Evolutionary conservation across 1,139 yeast genomes (phyloP).

Genomic region (Taphrina sp.): DNA sequence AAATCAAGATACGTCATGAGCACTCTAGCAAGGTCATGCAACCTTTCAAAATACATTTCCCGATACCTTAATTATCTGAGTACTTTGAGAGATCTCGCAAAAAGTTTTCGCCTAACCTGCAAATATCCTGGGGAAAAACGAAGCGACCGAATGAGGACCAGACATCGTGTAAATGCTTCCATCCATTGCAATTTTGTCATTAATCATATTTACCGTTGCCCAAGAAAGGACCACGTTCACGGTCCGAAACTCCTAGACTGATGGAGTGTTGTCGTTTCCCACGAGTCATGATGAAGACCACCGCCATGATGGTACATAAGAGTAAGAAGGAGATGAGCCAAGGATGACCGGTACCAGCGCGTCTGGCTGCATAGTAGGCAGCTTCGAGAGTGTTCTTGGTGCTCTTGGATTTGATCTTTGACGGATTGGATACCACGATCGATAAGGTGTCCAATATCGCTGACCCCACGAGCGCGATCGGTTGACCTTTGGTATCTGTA

Average conservation of each 20-base stretch:
- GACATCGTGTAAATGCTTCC: too few species aligned
- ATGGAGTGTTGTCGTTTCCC: neutral
- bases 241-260: neutral
- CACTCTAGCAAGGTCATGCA: too few species aligned
- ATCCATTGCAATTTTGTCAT: too few species aligned
- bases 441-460: constrained; percentile 42
- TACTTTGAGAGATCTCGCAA: too few species aligned
- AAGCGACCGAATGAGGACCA: too few species aligned
- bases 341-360: constrained; percentile 27
- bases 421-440: constrained; percentile 39
- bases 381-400: constrained; percentile 36
- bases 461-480: constrained; percentile 41
- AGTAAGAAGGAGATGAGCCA: constrained; percentile 1
- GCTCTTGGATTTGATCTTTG: constrained; percentile 41
- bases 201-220: constrained; percentile 14
- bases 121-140: too few species aligned
- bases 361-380: constrained; percentile 31
- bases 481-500: constrained; percentile 39
- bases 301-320: constrained; percentile 4
- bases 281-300: constrained; percentile 22
- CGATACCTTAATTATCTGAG: too few species aligned
- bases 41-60: too few species aligned
- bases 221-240: neutral
- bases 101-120: too few species aligned
- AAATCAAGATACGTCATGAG: too few species aligned